A percentile compares a stretch with the other conserved stretches of the same genome.
phyloP scores from a whole-genome alignment of 1,284 basidiomycete genomes.

The Phaffia rhodozyma region DNA sequence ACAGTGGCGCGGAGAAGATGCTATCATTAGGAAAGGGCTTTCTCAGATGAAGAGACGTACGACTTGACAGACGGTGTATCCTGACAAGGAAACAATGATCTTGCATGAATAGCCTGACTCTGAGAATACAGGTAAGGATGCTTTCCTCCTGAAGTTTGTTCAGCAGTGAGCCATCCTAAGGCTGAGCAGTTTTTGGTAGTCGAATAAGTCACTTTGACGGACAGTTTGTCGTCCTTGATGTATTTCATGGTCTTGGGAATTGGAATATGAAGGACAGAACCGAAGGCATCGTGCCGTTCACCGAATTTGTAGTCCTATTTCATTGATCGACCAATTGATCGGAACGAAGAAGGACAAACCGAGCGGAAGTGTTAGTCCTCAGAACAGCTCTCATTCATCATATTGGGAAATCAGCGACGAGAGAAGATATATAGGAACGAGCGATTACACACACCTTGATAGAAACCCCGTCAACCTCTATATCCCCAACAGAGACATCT shows the following conservation, averaged over 20 bases:
- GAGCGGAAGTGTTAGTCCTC: slow-evolving; percentile 10
- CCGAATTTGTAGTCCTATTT: slow-evolving; percentile 14
- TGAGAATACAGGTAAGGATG: slow-evolving; percentile 90
- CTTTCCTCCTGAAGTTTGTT: slow-evolving; percentile 76
- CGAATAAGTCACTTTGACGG: slow-evolving; percentile 54
- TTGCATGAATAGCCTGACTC: slow-evolving; percentile 82
- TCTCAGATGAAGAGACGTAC: slow-evolving; percentile 5
- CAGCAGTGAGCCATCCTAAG: slow-evolving; percentile 84
- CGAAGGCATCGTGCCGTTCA: slow-evolving; percentile 23
- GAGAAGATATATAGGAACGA: slow-evolving; percentile 38
- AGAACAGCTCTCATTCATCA: slow-evolving; percentile 35
- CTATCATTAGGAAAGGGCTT: neutral
- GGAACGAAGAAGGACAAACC: slow-evolving; percentile 26
- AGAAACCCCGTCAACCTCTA: slow-evolving; percentile 44
- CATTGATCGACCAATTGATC: slow-evolving; percentile 30
- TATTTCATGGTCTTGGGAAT: slow-evolving; percentile 37
- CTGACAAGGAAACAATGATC: slow-evolving; percentile 68
- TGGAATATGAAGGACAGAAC: slow-evolving; percentile 49
- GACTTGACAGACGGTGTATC: slow-evolving; percentile 20
- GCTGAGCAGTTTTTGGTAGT: slow-evolving; percentile 71
- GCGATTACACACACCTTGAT: slow-evolving; percentile 38
- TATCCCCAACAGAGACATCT: slow-evolving; percentile 54
- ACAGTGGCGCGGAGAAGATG: neutral
- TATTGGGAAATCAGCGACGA: slow-evolving; percentile 54
- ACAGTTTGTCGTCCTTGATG: slow-evolving; percentile 40